phyloP scores from a whole-genome alignment of 1,139 yeast species.

The Barnettozyma hawaiiensis region DNA sequence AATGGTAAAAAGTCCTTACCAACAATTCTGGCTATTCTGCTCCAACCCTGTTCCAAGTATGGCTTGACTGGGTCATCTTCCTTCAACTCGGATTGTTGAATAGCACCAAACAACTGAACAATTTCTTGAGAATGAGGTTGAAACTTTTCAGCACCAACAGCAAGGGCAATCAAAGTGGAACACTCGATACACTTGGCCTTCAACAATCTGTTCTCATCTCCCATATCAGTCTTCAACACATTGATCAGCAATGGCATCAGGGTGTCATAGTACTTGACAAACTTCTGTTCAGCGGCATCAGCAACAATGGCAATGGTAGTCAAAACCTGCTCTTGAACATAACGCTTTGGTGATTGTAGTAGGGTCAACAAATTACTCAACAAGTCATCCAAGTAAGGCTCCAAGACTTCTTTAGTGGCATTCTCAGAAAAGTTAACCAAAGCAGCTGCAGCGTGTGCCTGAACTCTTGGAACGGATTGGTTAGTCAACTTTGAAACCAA shows the following conservation, averaged over 20 bases:
- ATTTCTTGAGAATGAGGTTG: conserved; percentile 70
- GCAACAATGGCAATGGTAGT: conserved; percentile 97
- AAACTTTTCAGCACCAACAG: conserved; percentile 94
- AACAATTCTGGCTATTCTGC: conserved; percentile 79
- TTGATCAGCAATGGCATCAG: conserved; percentile 85
- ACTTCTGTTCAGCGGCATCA: conserved; percentile 91
- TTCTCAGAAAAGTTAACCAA: conserved; percentile 91
- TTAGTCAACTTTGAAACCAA: conserved; percentile 72
- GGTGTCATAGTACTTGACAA: conserved; percentile 87
- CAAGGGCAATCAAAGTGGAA: conserved; percentile 86
- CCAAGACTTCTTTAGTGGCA: conserved; percentile 80
- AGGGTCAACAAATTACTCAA: conserved; percentile 68
- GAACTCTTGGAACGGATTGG: conserved; percentile 80
- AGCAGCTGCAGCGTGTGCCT: conserved; percentile 98
- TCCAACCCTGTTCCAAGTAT: conserved; percentile 94
- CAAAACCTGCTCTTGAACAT: conserved; percentile 94
- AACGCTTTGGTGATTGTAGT: conserved; percentile 79
- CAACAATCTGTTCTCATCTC: conserved; percentile 70
- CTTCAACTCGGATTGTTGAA: conserved; percentile 54
- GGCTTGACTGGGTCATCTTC: conserved; percentile 82
- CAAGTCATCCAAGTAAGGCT: conserved; percentile 82
- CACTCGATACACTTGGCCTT: conserved; percentile 96
- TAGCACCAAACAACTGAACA: conserved; percentile 63
- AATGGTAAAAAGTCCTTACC: conserved; percentile 87
- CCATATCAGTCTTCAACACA: conserved; percentile 75